Evolutionary conservation across 2,329 filamentous ascomycete genomes (phyloP).

Genomic region (Aspergillus texensis): DNA sequence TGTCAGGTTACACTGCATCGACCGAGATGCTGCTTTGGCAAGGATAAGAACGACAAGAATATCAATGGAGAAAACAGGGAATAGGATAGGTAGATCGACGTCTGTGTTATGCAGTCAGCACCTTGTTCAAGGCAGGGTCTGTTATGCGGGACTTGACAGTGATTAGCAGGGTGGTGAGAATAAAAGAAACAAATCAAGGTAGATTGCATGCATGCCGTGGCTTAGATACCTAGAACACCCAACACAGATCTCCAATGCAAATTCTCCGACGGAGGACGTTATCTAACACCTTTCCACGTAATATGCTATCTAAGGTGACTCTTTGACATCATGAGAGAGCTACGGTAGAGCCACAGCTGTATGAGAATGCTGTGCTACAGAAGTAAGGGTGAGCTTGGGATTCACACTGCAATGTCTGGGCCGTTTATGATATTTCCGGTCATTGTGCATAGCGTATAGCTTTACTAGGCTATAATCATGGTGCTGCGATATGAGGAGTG

Average conservation of each 20-base stretch:
- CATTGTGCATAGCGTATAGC: not conserved
- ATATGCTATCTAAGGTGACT: not conserved
- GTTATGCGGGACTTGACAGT: not conserved
- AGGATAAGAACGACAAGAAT: not conserved
- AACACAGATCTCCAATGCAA: not conserved
- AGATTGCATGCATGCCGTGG: not conserved
- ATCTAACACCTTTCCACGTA: constrained; percentile 13
- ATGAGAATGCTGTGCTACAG: not conserved
- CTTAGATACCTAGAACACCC: not conserved
- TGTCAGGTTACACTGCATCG: not conserved
- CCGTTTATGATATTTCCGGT: not conserved
- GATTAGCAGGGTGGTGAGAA: not conserved
- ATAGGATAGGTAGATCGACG: not conserved
- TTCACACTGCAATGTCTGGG: not conserved
- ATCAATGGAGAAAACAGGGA: too few relatives aligned
- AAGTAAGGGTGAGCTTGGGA: not conserved
- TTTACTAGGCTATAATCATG: not conserved
- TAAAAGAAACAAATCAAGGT: not conserved
- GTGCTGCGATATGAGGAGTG: not conserved
- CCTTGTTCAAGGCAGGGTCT: not conserved
- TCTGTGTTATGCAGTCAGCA: not conserved
- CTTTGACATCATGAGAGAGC: constrained; percentile 12
- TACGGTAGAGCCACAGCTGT: not conserved
- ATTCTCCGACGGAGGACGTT: not conserved
- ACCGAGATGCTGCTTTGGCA: not conserved